Evolutionary conservation across 371 early-diverging fungal genomes (phyloP), one percentile per base, ranked within the genome.

Genomic region (Mucor lusitanicus): DNA sequence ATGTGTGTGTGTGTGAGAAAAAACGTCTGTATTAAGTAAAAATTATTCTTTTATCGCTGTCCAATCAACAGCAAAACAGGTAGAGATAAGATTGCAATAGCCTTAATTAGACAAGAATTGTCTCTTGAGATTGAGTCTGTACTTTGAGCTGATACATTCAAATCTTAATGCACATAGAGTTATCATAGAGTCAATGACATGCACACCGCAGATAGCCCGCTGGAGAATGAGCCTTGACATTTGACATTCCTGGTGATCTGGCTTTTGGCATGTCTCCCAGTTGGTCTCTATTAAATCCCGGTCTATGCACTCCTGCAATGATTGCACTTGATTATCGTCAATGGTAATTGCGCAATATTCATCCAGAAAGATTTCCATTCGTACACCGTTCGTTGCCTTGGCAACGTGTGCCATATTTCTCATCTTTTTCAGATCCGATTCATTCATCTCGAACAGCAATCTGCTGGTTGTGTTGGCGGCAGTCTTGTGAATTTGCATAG

Each of bases 81-180:
- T 32, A 46, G 53, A 63, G 64, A 67, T 67, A 67, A 63, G 67
- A 61, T 67, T 50, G 44, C 19, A 44, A 44, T 66, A 28, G 9
- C 35, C 61, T 69, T 69, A 66, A 57, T 54, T 65, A 57, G 78
- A 73, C 19, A 84, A 58, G 64, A 84, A 83, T 40, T 80, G 78
- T 37, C 84, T 63, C 63, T 79, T 82, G 63, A 70, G 57, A 71
- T 85, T 83, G 32, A 85, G 70, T 59, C 69, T 75, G 56, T 70
- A 69, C 55, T 73, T 74, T 30, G 82, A 80, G 48, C 82, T 80
- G 50, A 85, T 71, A 6, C 76, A 78, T 63, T 79, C 81, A n/a
- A 82, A 72, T 48, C 80, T 77, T 39, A 82, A 68, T 37, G 73
- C 65, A 73, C 71, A 70, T 30, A 84, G 57, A 13, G 74, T 66